Percentiles rank a stretch among this genome's conserved stretches.
Evolutionary conservation across 768 basidiomycete species (phyloP).

Genomic region (Podaxis carcinomalis): DNA sequence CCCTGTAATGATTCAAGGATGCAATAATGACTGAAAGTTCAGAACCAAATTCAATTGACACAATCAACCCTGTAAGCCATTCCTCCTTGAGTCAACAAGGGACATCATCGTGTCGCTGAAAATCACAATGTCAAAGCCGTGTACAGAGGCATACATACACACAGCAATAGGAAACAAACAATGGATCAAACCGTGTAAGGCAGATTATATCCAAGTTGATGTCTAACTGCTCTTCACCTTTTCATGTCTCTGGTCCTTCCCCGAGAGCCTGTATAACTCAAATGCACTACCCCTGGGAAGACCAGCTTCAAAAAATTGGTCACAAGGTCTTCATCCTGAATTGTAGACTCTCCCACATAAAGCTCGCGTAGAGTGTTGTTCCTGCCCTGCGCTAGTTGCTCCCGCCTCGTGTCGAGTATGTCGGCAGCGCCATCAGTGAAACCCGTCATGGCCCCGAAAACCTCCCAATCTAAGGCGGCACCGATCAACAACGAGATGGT

Average conservation of each 20-base stretch:
- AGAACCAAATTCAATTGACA: no score
- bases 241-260: not conserved
- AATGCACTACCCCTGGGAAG: not conserved
- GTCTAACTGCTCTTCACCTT: constrained; percentile 1
- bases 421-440: not conserved
- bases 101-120: no score
- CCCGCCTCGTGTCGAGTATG: not conserved
- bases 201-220: not conserved
- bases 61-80: no score
- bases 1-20: no score
- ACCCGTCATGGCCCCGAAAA: not conserved
- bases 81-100: no score
- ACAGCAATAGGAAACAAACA: not conserved
- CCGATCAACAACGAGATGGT: not conserved
- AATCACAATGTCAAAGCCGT: no score
- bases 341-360: constrained; percentile 1
- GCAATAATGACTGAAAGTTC: no score
- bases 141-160: not conserved
- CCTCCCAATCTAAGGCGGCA: not conserved
- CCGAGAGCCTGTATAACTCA: not conserved
- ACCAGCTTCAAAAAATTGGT: not conserved
- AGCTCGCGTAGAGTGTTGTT: not conserved
- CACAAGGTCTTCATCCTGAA: not conserved
- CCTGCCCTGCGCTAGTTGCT: not conserved
- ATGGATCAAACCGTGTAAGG: not conserved